Evolutionary conservation across 1,284 basidiomycete species (phyloP).

Genomic region (Pyrrhoderma noxium): DNA sequence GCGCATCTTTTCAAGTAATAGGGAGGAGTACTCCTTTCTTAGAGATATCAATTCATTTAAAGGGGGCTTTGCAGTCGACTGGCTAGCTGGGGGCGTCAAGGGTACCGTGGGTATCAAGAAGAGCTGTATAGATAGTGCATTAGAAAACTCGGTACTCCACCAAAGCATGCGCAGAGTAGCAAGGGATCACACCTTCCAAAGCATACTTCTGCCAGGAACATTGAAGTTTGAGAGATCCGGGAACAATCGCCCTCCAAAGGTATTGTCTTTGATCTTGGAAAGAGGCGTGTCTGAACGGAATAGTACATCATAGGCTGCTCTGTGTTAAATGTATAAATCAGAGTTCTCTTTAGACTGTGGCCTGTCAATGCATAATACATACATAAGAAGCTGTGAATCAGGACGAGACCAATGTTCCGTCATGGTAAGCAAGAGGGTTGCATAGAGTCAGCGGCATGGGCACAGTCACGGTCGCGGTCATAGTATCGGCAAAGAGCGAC

Average conservation of each 20-base stretch:
- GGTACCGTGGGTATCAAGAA: slow-evolving; percentile 16
- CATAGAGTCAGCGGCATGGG: neutral
- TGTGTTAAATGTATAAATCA: slow-evolving; percentile 24
- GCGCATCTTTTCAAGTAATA: slow-evolving; percentile 57
- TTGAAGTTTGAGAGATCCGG: slow-evolving; percentile 31
- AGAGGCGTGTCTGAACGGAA: slow-evolving; percentile 49
- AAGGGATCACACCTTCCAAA: slow-evolving; percentile 57
- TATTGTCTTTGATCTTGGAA: slow-evolving; percentile 57
- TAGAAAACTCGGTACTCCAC: neutral
- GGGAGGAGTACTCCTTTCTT: slow-evolving; percentile 44
- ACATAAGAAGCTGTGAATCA: slow-evolving; percentile 10
- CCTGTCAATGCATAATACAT: neutral
- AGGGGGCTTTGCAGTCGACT: slow-evolving; percentile 11
- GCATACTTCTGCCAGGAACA: slow-evolving; percentile 61
- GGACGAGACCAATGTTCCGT: slow-evolving; percentile 10
- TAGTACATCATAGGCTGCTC: slow-evolving; percentile 52
- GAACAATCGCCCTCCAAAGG: slow-evolving; percentile 54
- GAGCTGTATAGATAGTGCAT: slow-evolving; percentile 9
- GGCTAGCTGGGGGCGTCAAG: slow-evolving; percentile 12
- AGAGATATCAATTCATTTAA: slow-evolving; percentile 39
- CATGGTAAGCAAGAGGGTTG: slow-evolving; percentile 2
- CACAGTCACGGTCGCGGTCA: too few species aligned
- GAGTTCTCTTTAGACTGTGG: too few species aligned
- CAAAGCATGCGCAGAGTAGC: neutral
- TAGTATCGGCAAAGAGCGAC: too few species aligned